Evolutionary conservation across 345 rosid species (phyloP).

Genomic region (Eucalyptus marginata): DNA sequence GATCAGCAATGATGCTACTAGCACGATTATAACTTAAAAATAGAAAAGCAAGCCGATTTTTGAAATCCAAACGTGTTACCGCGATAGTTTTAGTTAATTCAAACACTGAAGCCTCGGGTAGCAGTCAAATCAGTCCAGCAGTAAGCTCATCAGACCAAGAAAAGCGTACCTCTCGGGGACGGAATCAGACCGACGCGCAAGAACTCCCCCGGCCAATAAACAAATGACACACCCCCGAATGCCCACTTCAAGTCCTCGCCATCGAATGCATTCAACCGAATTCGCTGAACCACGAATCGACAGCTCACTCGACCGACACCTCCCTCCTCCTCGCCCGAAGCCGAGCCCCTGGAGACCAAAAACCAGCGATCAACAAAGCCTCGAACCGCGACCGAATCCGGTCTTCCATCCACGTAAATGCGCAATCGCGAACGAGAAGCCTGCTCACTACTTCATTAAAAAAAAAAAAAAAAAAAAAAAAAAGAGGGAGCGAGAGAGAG

Average conservation of each 20-base stretch:
- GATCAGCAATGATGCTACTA: not conserved
- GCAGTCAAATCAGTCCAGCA: not conserved
- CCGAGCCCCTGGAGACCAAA: not conserved
- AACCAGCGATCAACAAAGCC: not conserved
- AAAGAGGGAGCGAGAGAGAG: not conserved
- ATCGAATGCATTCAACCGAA: not conserved
- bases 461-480: not conserved
- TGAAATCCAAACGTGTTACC: not conserved
- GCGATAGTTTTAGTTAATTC: not conserved
- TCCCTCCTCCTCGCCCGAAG: not conserved
- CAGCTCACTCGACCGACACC: not conserved
- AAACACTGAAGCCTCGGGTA: not conserved
- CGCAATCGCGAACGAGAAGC: not conserved
- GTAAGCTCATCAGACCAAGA: not conserved
- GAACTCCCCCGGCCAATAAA: not conserved
- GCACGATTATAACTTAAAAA: not conserved
- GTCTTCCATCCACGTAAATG: not conserved
- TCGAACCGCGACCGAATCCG: not conserved
- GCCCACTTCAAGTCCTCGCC: not conserved
- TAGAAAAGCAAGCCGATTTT: not conserved
- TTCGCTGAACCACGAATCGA: not conserved
- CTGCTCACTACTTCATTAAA: not conserved
- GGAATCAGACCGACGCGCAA: not conserved
- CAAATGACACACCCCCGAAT: not conserved
- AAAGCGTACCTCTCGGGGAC: not conserved